phyloP scores from a whole-genome alignment of 1,139 yeast genomes.

The Hyphopichia khmerensis region DNA sequence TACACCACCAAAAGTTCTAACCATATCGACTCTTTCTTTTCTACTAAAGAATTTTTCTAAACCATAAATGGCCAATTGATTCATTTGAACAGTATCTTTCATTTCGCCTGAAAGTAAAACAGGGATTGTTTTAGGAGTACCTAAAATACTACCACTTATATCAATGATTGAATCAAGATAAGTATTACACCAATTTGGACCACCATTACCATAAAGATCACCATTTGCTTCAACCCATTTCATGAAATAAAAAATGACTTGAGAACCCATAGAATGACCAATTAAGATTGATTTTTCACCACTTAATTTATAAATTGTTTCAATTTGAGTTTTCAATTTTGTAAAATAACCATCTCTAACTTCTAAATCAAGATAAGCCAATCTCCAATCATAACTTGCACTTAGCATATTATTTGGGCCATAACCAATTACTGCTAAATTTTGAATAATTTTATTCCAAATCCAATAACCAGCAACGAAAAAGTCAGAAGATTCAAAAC shows the following conservation, averaged over 20 bases:
- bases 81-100: slow-evolving; percentile 95
- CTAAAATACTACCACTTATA: slow-evolving; percentile 83
- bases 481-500: slow-evolving; percentile 95
- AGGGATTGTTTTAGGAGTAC: slow-evolving; percentile 92
- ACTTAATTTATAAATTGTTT: slow-evolving; percentile 42
- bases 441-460: slow-evolving; percentile 93
- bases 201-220: slow-evolving; percentile 80
- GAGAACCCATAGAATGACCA: slow-evolving; percentile 98
- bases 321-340: slow-evolving; percentile 71
- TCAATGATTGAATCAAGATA: slow-evolving; percentile 79
- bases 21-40: slow-evolving; percentile 81
- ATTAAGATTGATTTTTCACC: slow-evolving; percentile 77
- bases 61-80: slow-evolving; percentile 90
- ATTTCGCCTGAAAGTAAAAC: slow-evolving; percentile 94
- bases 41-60: slow-evolving; percentile 90
- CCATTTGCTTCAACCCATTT: slow-evolving; percentile 97
- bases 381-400: slow-evolving; percentile 95
- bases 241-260: slow-evolving; percentile 79
- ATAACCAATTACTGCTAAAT: slow-evolving; percentile 90
- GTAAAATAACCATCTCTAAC: slow-evolving; percentile 82
- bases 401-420: slow-evolving; percentile 87
- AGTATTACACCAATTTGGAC: slow-evolving; percentile 80
- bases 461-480: slow-evolving; percentile 98
- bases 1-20: slow-evolving; percentile 87
- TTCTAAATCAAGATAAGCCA: slow-evolving; percentile 86